A percentile compares a stretch with the other conserved stretches of the same genome.
Conservation (phyloP, 2,329 filamentous ascomycete genomes). For the Pestalotiopsis fici region DNA sequence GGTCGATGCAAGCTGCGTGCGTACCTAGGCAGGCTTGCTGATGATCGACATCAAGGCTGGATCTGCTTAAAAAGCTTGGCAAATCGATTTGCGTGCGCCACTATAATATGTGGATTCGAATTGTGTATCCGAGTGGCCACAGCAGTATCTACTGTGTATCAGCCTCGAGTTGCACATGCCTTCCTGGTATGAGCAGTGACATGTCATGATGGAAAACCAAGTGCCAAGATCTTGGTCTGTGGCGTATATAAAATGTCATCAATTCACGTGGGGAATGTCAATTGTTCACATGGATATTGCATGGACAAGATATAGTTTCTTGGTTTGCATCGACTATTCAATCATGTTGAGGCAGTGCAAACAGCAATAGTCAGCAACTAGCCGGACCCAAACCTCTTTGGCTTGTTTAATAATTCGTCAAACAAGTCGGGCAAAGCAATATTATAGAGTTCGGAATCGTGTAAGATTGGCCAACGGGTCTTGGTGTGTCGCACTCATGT, state of each 20-base stretch:
- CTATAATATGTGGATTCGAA: not conserved
- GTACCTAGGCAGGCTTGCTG: not conserved
- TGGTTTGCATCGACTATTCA: not conserved
- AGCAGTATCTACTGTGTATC: not conserved
- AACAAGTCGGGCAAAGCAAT: too few relatives aligned
- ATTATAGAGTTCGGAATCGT: too few relatives aligned
- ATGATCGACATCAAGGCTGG: not conserved
- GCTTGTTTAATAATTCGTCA: too few relatives aligned
- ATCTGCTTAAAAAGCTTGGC: not conserved
- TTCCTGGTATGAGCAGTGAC: not conserved
- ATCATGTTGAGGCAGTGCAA: not conserved
- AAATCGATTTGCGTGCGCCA: not conserved
- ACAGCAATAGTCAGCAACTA: not conserved
- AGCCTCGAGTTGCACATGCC: too few relatives aligned
- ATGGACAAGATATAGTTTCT: not conserved
- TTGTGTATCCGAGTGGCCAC: not conserved
- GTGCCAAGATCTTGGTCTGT: not conserved
- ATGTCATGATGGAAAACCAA: not conserved
- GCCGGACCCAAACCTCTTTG: too few relatives aligned
- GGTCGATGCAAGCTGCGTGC: too few relatives aligned
- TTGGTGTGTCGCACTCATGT: not conserved
- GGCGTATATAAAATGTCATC: not conserved
- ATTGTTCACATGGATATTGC: not conserved
- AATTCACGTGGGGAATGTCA: not conserved
- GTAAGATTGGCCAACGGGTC: too few relatives aligned